phyloP scores from a whole-genome alignment of 2,329 filamentous ascomycete genomes.

The Beauveria sp. region DNA sequence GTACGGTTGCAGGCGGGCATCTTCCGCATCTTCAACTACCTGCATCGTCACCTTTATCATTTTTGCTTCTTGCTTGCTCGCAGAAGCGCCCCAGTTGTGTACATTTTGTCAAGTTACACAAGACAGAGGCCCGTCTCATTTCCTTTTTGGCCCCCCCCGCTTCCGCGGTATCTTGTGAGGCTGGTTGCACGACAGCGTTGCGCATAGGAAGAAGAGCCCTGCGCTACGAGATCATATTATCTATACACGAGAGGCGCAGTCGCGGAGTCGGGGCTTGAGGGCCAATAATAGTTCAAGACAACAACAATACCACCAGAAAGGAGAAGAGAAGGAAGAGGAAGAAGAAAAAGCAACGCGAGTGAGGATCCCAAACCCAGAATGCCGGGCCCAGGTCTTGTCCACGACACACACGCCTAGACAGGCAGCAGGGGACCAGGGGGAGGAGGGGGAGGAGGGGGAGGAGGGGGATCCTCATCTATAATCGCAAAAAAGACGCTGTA shows the following conservation, averaged over 20 bases:
- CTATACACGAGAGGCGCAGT: not conserved
- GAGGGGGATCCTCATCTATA: not conserved
- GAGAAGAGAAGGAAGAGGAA: not conserved
- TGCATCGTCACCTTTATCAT: not conserved
- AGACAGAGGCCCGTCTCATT: not conserved
- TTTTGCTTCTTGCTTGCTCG: not conserved
- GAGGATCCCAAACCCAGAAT: not conserved
- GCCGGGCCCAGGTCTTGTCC: not conserved
- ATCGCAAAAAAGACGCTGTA: not conserved
- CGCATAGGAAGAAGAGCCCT: not conserved
- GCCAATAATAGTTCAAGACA: not conserved
- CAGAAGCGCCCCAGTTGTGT: not conserved
- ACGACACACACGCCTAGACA: not conserved
- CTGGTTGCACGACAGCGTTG: not conserved
- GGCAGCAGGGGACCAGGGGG: not conserved
- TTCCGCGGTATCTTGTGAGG: not conserved
- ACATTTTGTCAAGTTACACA: not conserved
- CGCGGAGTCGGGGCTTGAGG: not conserved
- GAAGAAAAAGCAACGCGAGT: not conserved
- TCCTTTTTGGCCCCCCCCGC: not conserved
- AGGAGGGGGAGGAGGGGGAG: not conserved
- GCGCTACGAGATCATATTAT: too few species aligned
- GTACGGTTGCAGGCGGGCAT: constrained; percentile 1
- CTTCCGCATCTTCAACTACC: not conserved
- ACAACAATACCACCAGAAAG: not conserved